Percentiles rank a stretch among this genome's conserved stretches.
Evolutionary conservation across 2,329 filamentous ascomycete species (phyloP).

Genomic region (Fusarium coicis): DNA sequence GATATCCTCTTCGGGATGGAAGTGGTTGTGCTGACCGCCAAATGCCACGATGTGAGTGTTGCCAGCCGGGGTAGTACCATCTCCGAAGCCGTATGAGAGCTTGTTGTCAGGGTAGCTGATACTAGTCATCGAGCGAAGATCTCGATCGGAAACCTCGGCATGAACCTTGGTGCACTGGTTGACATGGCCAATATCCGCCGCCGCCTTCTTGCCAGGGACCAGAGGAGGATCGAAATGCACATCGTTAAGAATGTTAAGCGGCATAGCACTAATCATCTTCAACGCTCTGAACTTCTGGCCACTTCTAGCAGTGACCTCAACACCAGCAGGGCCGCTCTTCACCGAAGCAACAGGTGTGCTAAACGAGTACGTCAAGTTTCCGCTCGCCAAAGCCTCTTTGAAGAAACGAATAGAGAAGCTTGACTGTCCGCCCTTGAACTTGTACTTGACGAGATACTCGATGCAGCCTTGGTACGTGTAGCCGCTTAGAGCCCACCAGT

Average conservation of each 20-base stretch:
- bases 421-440: slow-evolving; percentile 56
- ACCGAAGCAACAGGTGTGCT: slow-evolving; percentile 51
- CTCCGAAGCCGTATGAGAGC: slow-evolving; percentile 56
- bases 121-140: slow-evolving; percentile 56
- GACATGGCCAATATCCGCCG: slow-evolving; percentile 54
- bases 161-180: slow-evolving; percentile 60
- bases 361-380: slow-evolving; percentile 55
- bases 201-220: slow-evolving; percentile 47
- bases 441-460: slow-evolving; percentile 54
- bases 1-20: slow-evolving; percentile 56
- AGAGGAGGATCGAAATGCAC: slow-evolving; percentile 56
- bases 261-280: slow-evolving; percentile 55
- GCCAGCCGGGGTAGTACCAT: slow-evolving; percentile 56
- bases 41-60: slow-evolving; percentile 62
- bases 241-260: slow-evolving; percentile 56
- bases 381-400: slow-evolving; percentile 52
- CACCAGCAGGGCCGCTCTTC: slow-evolving; percentile 41
- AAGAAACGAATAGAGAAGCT: slow-evolving; percentile 59
- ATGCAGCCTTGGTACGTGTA: slow-evolving; percentile 54
- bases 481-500: slow-evolving; percentile 59
- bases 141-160: slow-evolving; percentile 53
- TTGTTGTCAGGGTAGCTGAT: slow-evolving; percentile 57
- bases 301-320: slow-evolving; percentile 49
- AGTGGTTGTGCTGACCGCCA: slow-evolving; percentile 54
- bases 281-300: slow-evolving; percentile 45